Evolutionary conservation across 1,284 basidiomycete species (phyloP).

Genomic region (Austroboletus novae-zelandiae): DNA sequence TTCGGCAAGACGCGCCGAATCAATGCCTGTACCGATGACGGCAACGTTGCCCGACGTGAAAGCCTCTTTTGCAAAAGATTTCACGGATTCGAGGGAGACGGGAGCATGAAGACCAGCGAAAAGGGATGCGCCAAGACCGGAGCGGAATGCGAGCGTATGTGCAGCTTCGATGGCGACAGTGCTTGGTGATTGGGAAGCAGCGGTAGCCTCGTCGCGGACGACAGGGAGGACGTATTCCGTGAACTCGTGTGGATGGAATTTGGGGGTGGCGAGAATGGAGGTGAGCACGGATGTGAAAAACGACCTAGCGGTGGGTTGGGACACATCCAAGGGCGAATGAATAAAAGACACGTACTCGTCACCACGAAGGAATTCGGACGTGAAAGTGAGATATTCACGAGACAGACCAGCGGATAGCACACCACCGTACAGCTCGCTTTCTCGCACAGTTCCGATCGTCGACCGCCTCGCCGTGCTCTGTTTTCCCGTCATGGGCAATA

Average conservation of each 20-base stretch:
- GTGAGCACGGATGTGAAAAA: slow-evolving; percentile 88
- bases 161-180: slow-evolving; percentile 78
- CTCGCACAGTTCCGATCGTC: slow-evolving; percentile 87
- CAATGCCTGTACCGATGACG: slow-evolving; percentile 84
- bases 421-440: slow-evolving; percentile 94
- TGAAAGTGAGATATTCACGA: slow-evolving; percentile 89
- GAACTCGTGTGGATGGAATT: slow-evolving; percentile 85
- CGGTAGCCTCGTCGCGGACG: slow-evolving; percentile 66
- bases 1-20: slow-evolving; percentile 62
- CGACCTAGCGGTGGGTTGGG: slow-evolving; percentile 44
- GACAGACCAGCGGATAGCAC: slow-evolving; percentile 84
- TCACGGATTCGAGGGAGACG: slow-evolving; percentile 68
- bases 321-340: background rate
- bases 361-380: slow-evolving; percentile 92
- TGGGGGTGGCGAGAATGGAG: slow-evolving; percentile 78
- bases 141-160: slow-evolving; percentile 87
- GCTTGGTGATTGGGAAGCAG: slow-evolving; percentile 61
- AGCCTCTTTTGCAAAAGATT: slow-evolving; percentile 66
- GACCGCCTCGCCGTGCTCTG: slow-evolving; percentile 85
- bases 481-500: background rate
- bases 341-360: slow-evolving; percentile 78
- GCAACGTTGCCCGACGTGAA: slow-evolving; percentile 81
- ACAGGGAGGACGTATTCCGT: slow-evolving; percentile 81
- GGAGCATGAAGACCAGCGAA: slow-evolving; percentile 72
- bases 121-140: slow-evolving; percentile 85